Evolutionary conservation across 1,139 yeast genomes (phyloP).

Genomic region (Yamadazyma blattariae): DNA sequence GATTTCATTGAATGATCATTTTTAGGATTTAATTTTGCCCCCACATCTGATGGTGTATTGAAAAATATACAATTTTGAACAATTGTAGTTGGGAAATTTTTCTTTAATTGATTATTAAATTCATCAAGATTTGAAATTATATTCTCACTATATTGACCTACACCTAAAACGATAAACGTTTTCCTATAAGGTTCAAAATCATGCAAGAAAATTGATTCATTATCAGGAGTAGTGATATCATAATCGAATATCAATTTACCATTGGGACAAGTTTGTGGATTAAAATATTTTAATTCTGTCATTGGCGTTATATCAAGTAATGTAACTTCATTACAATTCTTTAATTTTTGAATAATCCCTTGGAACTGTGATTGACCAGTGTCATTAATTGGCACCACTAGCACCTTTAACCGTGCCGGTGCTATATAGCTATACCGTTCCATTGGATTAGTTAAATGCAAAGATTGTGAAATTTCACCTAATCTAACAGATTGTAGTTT

Average conservation of each 20-base stretch:
- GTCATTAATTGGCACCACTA: slow-evolving; percentile 70
- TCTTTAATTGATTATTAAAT: slow-evolving; percentile 15
- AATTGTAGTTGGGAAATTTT: slow-evolving; percentile 54
- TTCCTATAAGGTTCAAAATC: slow-evolving; percentile 90
- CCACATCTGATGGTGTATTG: slow-evolving; percentile 40
- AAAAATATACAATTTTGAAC: slow-evolving; percentile 63
- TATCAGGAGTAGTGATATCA: slow-evolving; percentile 46
- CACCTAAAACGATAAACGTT: slow-evolving; percentile 64
- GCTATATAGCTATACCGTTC: slow-evolving; percentile 29
- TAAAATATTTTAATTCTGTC: slow-evolving; percentile 55
- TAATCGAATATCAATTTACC: slow-evolving; percentile 69
- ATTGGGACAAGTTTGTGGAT: slow-evolving; percentile 81
- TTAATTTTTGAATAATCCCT: slow-evolving; percentile 43
- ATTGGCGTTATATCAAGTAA: slow-evolving; percentile 73
- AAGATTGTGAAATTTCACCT: too few relatives aligned
- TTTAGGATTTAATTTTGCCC: slow-evolving; percentile 15
- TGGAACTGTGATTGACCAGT: slow-evolving; percentile 48
- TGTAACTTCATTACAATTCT: slow-evolving; percentile 59
- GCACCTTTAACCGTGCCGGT: slow-evolving; percentile 66
- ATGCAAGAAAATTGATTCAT: slow-evolving; percentile 62
- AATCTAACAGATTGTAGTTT: too few relatives aligned
- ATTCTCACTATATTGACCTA: slow-evolving; percentile 37
- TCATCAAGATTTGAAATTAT: slow-evolving; percentile 1
- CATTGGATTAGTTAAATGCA: too few relatives aligned
- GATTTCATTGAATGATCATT: slow-evolving; percentile 21